Evolutionary conservation across 495 filamentous ascomycete genomes (phyloP).

Genomic region (Bathelium albidoporum): DNA sequence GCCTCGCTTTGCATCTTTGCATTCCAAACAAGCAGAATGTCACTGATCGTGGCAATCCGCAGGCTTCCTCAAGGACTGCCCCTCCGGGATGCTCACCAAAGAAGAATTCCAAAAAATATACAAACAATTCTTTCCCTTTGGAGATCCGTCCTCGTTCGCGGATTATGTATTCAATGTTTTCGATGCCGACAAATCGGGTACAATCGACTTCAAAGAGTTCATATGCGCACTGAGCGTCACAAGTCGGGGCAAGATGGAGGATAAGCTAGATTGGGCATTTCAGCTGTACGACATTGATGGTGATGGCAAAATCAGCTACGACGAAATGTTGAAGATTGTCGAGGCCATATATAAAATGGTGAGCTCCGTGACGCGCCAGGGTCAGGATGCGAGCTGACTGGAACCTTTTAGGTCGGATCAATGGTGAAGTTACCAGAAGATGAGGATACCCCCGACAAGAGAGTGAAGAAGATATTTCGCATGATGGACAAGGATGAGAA

Average conservation of each 20-base stretch:
- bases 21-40: background rate
- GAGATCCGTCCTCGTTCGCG: constrained; percentile 90
- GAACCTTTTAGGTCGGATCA: constrained; percentile 64
- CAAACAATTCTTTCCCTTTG: constrained; percentile 97
- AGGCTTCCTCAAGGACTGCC: constrained; percentile 99
- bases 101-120: constrained; percentile 99
- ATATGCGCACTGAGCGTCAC: constrained; percentile 98
- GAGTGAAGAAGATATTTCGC: constrained; percentile 93
- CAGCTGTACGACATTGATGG: constrained; percentile 99
- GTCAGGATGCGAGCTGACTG: background rate
- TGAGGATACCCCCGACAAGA: constrained; percentile 97
- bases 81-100: constrained; percentile 90
- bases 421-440: constrained; percentile 99
- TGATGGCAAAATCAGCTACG: constrained; percentile 96
- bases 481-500: constrained; percentile 99
- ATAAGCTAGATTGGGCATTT: constrained; percentile 99
- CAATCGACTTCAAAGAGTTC: constrained; percentile 99
- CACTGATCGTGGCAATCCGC: background rate
- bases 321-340: constrained; percentile 97
- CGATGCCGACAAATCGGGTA: constrained; percentile 90
- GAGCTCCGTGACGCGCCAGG: constrained; percentile 17
- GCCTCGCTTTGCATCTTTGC: background rate
- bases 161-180: constrained; percentile 99
- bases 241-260: constrained; percentile 94
- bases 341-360: constrained; percentile 99